phyloP scores from a whole-genome alignment of 75 land plant genomes.

The Selaginella moellendorffii region DNA sequence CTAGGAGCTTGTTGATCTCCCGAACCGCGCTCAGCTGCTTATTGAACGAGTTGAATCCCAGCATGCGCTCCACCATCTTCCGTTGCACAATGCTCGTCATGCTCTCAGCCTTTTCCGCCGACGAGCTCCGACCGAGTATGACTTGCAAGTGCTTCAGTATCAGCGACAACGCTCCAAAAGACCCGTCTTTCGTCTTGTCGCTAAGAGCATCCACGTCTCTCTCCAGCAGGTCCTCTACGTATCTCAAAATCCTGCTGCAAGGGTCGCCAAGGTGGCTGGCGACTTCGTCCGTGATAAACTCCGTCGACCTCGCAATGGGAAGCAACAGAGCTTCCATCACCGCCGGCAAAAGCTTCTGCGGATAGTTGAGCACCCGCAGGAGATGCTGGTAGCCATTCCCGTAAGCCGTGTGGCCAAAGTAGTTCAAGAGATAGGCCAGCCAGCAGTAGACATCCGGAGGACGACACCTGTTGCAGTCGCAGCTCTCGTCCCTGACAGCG shows the following conservation, averaged over 20 bases:
- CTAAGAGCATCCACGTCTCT: slow-evolving; percentile 22
- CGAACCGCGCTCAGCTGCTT: slow-evolving; percentile 27
- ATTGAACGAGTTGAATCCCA: slow-evolving; percentile 22
- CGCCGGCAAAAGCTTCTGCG: slow-evolving; percentile 22
- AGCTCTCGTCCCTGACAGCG: slow-evolving; percentile 10
- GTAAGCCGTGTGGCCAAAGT: slow-evolving; percentile 22
- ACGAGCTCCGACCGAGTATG: slow-evolving; percentile 16
- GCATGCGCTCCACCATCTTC: slow-evolving; percentile 23
- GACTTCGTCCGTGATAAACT: slow-evolving; percentile 27
- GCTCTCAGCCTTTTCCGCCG: slow-evolving; percentile 21
- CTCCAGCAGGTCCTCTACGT: slow-evolving; percentile 17
- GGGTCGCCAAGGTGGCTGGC: slow-evolving; percentile 16
- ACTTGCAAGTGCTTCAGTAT: slow-evolving; percentile 22
- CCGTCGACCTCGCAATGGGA: slow-evolving; percentile 15
- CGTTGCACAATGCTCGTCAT: slow-evolving; percentile 19
- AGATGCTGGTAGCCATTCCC: slow-evolving; percentile 24
- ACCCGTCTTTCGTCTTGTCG: slow-evolving; percentile 24
- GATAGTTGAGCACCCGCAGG: slow-evolving; percentile 12
- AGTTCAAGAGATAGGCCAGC: slow-evolving; percentile 18
- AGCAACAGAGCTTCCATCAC: slow-evolving; percentile 26
- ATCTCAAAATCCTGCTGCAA: slow-evolving; percentile 15
- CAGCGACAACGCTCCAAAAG: slow-evolving; percentile 21
- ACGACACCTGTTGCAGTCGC: slow-evolving; percentile 15
- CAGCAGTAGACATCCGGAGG: slow-evolving; percentile 16
- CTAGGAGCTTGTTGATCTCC: slow-evolving; percentile 23